Evolutionary conservation across 139 green algal genomes (phyloP).

Genomic region (Auxenochlorella pyrenoidosa): DNA sequence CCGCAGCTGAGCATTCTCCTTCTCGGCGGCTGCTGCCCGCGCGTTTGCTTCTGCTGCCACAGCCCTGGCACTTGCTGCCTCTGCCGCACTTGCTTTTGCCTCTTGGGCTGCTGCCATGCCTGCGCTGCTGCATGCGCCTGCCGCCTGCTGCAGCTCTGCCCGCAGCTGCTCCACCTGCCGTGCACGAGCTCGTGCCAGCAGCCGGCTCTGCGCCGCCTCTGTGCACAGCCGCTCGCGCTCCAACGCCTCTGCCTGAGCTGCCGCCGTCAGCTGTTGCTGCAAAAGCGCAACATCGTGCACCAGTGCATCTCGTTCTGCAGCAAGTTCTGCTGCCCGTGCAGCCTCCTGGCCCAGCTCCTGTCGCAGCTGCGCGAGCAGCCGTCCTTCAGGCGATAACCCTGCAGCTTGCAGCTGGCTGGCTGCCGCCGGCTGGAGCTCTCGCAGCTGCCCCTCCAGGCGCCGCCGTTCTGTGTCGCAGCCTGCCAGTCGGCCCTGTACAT

Average conservation of each 20-base stretch:
- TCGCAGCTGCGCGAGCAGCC: slow-evolving; percentile 2
- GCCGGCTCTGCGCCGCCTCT: slow-evolving; percentile 25
- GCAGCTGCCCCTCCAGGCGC: background rate
- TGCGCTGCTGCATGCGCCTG: slow-evolving; percentile 14
- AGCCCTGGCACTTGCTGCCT: background rate
- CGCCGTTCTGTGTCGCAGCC: background rate
- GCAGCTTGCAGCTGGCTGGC: background rate
- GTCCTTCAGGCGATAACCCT: background rate
- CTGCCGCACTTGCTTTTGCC: background rate
- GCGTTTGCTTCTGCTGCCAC: background rate
- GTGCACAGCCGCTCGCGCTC: slow-evolving; percentile 27
- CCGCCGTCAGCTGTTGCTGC: slow-evolving; percentile 22
- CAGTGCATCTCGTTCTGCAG: background rate
- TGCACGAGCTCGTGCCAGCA: slow-evolving; percentile 4
- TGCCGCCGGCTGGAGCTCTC: background rate
- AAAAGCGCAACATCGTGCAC: background rate
- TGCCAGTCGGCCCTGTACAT: background rate
- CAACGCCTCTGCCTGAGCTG: slow-evolving; percentile 9
- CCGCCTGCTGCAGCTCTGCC: background rate
- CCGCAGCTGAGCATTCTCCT: background rate
- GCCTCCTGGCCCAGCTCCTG: slow-evolving; percentile 7
- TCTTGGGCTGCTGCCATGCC: background rate
- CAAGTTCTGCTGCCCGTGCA: background rate
- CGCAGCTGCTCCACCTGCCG: slow-evolving; percentile 43
- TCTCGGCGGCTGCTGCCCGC: background rate